Percentiles rank a stretch among this genome's conserved stretches.
phyloP scores from a whole-genome alignment of 2,329 filamentous ascomycete species.

The Trichoderma koningii region DNA sequence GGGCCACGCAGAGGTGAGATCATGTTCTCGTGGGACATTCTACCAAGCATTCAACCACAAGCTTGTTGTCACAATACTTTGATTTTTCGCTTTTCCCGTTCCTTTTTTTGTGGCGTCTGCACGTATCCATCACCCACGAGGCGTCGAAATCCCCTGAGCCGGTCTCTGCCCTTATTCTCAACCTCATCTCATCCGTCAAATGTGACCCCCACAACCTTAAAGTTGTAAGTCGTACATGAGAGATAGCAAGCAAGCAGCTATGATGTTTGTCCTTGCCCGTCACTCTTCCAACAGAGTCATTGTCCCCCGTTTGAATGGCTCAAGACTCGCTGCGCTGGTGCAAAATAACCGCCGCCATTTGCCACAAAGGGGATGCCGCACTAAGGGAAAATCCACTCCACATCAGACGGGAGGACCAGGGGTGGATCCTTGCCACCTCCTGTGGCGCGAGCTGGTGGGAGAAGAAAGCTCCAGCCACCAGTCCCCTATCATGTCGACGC shows the following conservation, averaged over 20 bases:
- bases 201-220: neutral
- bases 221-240: neutral
- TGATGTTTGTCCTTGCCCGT: neutral
- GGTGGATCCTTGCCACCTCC: constrained; percentile 31
- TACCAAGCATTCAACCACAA: neutral
- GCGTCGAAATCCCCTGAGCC: neutral
- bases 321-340: neutral
- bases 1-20: neutral
- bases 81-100: too few species aligned
- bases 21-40: neutral
- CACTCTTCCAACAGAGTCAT: neutral
- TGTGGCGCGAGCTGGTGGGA: constrained; percentile 33
- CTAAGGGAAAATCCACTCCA: constrained; percentile 24
- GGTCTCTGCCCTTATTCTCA: neutral
- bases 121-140: neutral
- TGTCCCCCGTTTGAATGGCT: constrained; percentile 8
- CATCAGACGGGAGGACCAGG: constrained; percentile 12
- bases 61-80: too few species aligned
- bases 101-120: constrained; percentile 4
- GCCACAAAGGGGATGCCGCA: neutral
- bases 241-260: neutral
- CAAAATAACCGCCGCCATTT: constrained; percentile 9
- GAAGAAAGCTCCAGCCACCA: constrained; percentile 33
- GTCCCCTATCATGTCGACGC: neutral
- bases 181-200: neutral